Evolutionary conservation across 345 rosid genomes (phyloP), one percentile per base, ranked within the genome.

Genomic region (Isatis tinctoria): DNA sequence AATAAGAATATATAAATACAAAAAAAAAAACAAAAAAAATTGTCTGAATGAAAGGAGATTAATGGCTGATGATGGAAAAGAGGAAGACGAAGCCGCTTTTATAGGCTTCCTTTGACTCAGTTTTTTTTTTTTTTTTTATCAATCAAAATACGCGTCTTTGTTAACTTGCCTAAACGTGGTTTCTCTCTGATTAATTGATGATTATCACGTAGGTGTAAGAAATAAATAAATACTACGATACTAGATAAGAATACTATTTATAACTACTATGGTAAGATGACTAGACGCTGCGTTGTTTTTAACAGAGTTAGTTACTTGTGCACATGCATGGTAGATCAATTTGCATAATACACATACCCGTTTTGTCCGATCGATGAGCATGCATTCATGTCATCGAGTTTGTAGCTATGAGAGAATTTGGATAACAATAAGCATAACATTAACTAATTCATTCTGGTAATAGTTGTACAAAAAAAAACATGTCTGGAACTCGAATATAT

Each of bases 71-170:
- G 74, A 43, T 30, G 64, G 17, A 36, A 30, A 60, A 51, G 49
- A 48, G 17, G 61, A 18, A 49, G 40, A 16, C 45, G 30, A 32
- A 12, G 10, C 58, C 79, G 12, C 1, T 52, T 75, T 68, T 69
- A 69, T 75, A 75, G 79, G 79, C 32, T 69, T 32, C 26, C 48
- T 40, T 67, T 68, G 74, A 75, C 69, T 60, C 8, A 11, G 73
- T 52, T 41, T 52, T 52, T 8, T 53, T 40, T 52, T 52, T 52
- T 52, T 8, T 53, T 40, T 24, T 16, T 10, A 67, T 26, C 4
- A 6, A 56, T 41, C n/a, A 32, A 4, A 14, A 12, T 2, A 54
- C 57, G 36, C 64, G 64, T 53, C 20, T 64, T 37, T 10, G 26
- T 17, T 11, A 71, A 26, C 47, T 3, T 51, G 4, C 12, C 4